These are phyloP conservation scores for Suhomyces choctaworum DNA, from an alignment of 1,139 yeast genomes.

Conservation along the genomic window DNA sequence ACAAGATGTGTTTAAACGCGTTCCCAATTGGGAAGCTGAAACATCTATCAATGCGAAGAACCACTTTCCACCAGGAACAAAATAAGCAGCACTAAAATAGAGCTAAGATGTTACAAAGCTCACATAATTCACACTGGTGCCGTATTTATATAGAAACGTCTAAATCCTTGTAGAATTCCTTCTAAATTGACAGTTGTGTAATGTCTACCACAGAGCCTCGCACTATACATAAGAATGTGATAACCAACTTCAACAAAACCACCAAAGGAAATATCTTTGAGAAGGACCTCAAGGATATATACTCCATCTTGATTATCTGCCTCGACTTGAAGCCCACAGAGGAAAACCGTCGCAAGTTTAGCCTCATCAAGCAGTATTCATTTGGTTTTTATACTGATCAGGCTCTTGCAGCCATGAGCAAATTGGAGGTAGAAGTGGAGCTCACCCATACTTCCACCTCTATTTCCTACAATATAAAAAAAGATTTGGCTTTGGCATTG, in stretches of 20 bases:
- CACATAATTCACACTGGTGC: too few species aligned
- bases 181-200: too few species aligned
- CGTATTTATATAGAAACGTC: too few species aligned
- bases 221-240: slow-evolving; percentile 44
- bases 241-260: slow-evolving; percentile 47
- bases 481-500: slow-evolving; percentile 51
- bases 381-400: slow-evolving; percentile 54
- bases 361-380: slow-evolving; percentile 33
- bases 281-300: slow-evolving; percentile 59
- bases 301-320: slow-evolving; percentile 51
- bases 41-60: too few species aligned
- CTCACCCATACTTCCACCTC: slow-evolving; percentile 54
- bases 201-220: neutral
- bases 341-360: slow-evolving; percentile 6
- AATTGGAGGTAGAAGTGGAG: slow-evolving; percentile 50
- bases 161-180: too few species aligned
- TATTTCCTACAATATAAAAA: slow-evolving; percentile 59
- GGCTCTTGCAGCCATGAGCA: slow-evolving; percentile 54
- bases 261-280: slow-evolving; percentile 54
- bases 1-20: too few species aligned
- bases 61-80: too few species aligned
- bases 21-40: too few species aligned
- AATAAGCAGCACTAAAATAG: too few species aligned
- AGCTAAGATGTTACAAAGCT: too few species aligned
- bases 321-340: slow-evolving; percentile 35